Percentiles rank a stretch among this genome's conserved stretches.
These are phyloP conservation scores for Teratosphaeria pseudoeucalypti DNA, from an alignment of 2,329 filamentous ascomycete species.

Conservation along the genomic window DNA sequence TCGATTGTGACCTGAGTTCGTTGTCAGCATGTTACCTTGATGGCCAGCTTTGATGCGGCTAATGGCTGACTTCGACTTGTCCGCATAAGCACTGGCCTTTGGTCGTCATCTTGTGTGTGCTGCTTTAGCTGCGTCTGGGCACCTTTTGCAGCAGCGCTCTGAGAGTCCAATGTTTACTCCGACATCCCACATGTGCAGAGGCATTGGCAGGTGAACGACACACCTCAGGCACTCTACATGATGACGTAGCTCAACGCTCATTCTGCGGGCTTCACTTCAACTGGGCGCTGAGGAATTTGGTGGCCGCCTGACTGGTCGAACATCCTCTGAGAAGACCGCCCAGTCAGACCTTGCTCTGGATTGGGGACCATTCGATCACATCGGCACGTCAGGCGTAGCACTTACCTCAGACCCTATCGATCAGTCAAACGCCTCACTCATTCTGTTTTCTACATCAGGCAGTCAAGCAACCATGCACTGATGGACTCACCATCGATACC, in stretches of 20 bases:
- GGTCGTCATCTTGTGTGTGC: background rate
- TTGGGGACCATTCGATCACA: too few species aligned
- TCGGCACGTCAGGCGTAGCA: too few species aligned
- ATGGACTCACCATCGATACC: too few species aligned
- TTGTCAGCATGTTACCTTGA: background rate
- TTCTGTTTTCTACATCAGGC: too few species aligned
- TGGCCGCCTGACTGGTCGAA: too few species aligned
- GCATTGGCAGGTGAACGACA: too few species aligned
- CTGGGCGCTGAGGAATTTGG: background rate
- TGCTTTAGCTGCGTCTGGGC: background rate
- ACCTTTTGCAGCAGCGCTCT: background rate
- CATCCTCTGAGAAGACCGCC: too few species aligned
- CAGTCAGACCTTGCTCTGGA: too few species aligned
- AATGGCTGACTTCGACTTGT: background rate
- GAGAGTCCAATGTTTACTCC: background rate
- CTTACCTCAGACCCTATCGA: too few species aligned
- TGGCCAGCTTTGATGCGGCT: background rate
- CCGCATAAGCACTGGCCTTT: background rate
- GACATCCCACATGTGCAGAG: background rate
- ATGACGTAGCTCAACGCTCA: background rate
- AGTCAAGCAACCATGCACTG: too few species aligned
- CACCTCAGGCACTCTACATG: background rate
- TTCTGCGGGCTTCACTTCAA: background rate
- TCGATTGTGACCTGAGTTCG: background rate
- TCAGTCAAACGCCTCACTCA: too few species aligned